These are phyloP conservation scores for Artemisia annua DNA, from an alignment of 129 eudicot species.

Conservation along the genomic window DNA sequence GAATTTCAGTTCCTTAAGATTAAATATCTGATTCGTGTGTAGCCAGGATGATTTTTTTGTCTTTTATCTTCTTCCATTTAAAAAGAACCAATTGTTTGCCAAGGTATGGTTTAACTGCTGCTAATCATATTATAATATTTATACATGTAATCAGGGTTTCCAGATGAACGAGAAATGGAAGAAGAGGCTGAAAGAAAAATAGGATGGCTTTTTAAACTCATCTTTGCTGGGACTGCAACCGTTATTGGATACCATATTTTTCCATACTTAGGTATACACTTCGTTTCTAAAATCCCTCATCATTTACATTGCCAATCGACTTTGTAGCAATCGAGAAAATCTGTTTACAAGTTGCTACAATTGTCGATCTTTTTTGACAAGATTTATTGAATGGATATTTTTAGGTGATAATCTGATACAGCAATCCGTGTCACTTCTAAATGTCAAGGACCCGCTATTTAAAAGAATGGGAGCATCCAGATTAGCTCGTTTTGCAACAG, in stretches of 20 bases:
- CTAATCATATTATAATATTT: background rate
- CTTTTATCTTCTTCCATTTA: no score
- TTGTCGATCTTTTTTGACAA: background rate
- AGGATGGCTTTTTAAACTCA: conserved; percentile 76
- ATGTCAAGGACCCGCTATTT: conserved; percentile 85
- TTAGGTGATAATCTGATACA: conserved; percentile 81
- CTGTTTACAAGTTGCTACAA: background rate
- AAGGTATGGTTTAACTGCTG: background rate
- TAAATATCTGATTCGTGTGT: background rate
- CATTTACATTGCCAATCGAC: background rate
- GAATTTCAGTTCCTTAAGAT: background rate
- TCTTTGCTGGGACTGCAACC: conserved; percentile 85
- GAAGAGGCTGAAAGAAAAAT: conserved; percentile 84
- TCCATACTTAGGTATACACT: conserved; percentile 73
- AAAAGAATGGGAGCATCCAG: conserved; percentile 97
- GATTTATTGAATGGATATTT: conserved; percentile 6
- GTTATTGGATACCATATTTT: conserved; percentile 66
- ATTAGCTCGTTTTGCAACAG: conserved; percentile 73
- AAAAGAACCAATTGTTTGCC: no score
- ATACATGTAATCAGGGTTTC: conserved; percentile 16
- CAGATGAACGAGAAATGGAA: conserved; percentile 71
- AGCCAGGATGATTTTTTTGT: no score
- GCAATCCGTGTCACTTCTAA: conserved; percentile 86
- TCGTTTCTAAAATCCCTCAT: conserved; percentile 9
- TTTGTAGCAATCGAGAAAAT: background rate